Conservation (phyloP, 2,329 filamentous ascomycete genomes). For the Cladorrhinum sp. region DNA sequence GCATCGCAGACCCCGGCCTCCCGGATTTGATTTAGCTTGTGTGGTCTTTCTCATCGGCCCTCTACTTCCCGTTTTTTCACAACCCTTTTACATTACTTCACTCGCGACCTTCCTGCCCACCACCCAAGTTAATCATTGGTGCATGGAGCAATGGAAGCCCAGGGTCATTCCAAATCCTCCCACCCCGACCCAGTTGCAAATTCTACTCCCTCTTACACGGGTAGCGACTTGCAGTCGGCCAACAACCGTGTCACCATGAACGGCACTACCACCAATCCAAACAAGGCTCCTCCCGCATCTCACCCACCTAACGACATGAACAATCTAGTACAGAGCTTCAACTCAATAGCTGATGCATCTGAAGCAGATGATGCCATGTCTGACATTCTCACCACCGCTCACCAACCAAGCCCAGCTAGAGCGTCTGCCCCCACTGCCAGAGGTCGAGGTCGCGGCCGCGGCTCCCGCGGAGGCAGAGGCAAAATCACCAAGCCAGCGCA, state of each 20-base stretch:
- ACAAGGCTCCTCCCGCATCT: not conserved
- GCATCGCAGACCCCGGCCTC: slow-evolving; percentile 1
- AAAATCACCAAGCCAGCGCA: slow-evolving; percentile 31
- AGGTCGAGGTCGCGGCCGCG: slow-evolving; percentile 37
- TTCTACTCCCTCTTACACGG: slow-evolving; percentile 9
- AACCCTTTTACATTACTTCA: not conserved
- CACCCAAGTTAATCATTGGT: not conserved
- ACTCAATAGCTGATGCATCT: slow-evolving; percentile 10
- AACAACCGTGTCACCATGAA: slow-evolving; percentile 9
- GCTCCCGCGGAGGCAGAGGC: slow-evolving; percentile 23
- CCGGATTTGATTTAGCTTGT: not conserved
- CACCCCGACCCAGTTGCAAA: slow-evolving; percentile 1
- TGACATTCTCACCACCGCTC: slow-evolving; percentile 12
- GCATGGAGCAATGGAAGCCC: slow-evolving; percentile 1
- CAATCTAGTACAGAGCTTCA: slow-evolving; percentile 5
- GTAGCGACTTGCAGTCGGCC: not conserved
- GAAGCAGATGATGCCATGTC: slow-evolving; percentile 21
- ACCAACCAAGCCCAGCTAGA: slow-evolving; percentile 31
- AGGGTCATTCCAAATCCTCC: not conserved
- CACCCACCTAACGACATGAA: slow-evolving; percentile 10
- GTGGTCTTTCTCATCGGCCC: slow-evolving; percentile 2
- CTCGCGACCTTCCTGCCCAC: not conserved
- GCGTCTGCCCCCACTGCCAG: slow-evolving; percentile 25
- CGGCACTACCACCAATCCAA: not conserved
- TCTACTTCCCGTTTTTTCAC: slow-evolving; percentile 1